Conservation (phyloP, 345 rosid genomes). For the Combretum micranthum region DNA sequence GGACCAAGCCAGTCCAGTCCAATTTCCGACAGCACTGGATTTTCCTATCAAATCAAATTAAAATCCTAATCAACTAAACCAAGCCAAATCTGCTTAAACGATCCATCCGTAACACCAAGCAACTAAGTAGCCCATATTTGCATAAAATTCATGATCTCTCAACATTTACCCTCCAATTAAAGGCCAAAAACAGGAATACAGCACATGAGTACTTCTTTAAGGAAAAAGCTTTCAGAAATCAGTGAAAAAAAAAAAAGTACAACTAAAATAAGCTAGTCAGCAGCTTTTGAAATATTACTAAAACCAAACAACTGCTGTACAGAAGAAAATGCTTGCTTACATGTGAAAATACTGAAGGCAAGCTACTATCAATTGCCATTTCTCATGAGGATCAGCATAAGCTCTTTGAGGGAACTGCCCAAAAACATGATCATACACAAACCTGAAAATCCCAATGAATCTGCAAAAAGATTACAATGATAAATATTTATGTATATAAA, state of each 20-base stretch:
- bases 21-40: no score
- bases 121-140: no score
- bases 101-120: no score
- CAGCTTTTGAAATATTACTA: not conserved
- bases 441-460: constrained; percentile 87
- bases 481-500: constrained; percentile 4
- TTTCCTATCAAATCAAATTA: no score
- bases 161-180: no score
- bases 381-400: constrained; percentile 86
- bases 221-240: not conserved
- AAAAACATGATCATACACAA: constrained; percentile 83
- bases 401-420: constrained; percentile 94
- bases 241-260: not conserved
- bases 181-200: no score
- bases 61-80: no score
- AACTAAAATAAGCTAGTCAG: constrained; percentile 1
- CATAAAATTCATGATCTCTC: no score
- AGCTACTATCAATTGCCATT: constrained; percentile 89
- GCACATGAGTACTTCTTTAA: no score
- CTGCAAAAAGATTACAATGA: constrained; percentile 49
- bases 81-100: not conserved
- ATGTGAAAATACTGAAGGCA: constrained; percentile 94
- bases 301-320: constrained; percentile 1
- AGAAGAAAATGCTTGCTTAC: constrained; percentile 32
- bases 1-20: no score